Conservation (phyloP, 192 early-diverging fungal genomes). For the Entophlyctis luteolus region DNA sequence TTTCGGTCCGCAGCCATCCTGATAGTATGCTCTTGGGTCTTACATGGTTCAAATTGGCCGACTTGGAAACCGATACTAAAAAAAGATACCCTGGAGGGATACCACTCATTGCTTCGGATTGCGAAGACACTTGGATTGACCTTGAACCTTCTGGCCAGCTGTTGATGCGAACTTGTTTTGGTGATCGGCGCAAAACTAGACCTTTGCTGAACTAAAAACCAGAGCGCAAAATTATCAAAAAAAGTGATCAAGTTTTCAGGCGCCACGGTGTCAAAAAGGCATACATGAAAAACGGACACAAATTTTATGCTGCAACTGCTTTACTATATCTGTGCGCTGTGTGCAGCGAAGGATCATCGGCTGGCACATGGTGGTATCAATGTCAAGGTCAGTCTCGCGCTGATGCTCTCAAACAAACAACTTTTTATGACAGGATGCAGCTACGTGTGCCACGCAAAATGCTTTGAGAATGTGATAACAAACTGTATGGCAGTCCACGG, state of each 20-base stretch:
- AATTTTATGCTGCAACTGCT: slow-evolving; percentile 89
- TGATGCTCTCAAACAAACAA: slow-evolving; percentile 6
- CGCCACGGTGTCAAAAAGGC: slow-evolving; percentile 45
- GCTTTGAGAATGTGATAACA: slow-evolving; percentile 80
- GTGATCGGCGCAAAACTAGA: slow-evolving; percentile 12
- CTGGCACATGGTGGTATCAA: slow-evolving; percentile 71
- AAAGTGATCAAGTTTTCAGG: slow-evolving; percentile 49
- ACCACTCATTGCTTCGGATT: slow-evolving; percentile 35
- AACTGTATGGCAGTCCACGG: slow-evolving; percentile 72
- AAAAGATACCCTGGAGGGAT: slow-evolving; percentile 23
- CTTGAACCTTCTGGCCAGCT: slow-evolving; percentile 91
- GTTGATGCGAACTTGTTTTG: slow-evolving; percentile 76
- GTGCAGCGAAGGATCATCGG: slow-evolving; percentile 80
- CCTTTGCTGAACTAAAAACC: too few species aligned
- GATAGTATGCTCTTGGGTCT: slow-evolving; percentile 64
- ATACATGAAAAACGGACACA: slow-evolving; percentile 74
- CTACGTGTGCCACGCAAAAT: slow-evolving; percentile 84
- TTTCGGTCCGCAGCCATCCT: slow-evolving; percentile 71
- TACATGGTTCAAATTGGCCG: slow-evolving; percentile 85
- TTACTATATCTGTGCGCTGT: slow-evolving; percentile 70
- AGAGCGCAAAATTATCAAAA: too few species aligned
- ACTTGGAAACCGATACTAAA: slow-evolving; percentile 80
- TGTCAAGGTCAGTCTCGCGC: slow-evolving; percentile 69
- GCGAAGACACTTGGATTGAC: slow-evolving; percentile 78
- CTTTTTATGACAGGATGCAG: slow-evolving; percentile 65